Evolutionary conservation across 768 basidiomycete genomes (phyloP).

Genomic region (Rhizopogon vesiculosus): DNA sequence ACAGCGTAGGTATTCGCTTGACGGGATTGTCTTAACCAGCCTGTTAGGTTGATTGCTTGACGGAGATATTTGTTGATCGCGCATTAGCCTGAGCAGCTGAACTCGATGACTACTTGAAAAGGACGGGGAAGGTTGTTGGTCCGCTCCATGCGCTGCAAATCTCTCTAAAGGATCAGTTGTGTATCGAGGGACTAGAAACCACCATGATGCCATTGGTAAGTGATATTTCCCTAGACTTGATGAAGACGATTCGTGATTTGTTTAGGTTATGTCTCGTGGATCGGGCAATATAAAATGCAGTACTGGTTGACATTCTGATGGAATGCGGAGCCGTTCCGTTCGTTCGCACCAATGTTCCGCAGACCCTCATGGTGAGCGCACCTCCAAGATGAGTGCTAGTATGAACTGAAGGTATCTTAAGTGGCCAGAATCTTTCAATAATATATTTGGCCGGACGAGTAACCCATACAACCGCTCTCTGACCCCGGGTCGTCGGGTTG

Average conservation of each 20-base stretch:
- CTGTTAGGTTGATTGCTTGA: conserved; percentile 69
- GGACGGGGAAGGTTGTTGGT: conserved; percentile 62
- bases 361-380: conserved; percentile 54
- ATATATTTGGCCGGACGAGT: conserved; percentile 71
- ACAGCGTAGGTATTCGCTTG: background rate
- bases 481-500: conserved; percentile 77
- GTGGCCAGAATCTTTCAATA: conserved; percentile 79
- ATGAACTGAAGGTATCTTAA: conserved; percentile 17
- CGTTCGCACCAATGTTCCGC: conserved; percentile 72
- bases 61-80: conserved; percentile 73
- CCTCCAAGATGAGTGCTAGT: background rate
- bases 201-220: conserved; percentile 41
- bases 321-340: conserved; percentile 67
- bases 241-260: background rate
- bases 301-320: conserved; percentile 60
- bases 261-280: conserved; percentile 61
- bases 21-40: background rate
- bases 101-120: conserved; percentile 57
- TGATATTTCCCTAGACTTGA: background rate
- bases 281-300: conserved; percentile 57
- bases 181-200: conserved; percentile 63
- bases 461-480: conserved; percentile 76
- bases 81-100: conserved; percentile 60
- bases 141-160: conserved; percentile 74
- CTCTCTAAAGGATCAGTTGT: conserved; percentile 72